Evolutionary conservation across 2,329 filamentous ascomycete genomes (phyloP).

Genomic region (Clarireedia sp.): DNA sequence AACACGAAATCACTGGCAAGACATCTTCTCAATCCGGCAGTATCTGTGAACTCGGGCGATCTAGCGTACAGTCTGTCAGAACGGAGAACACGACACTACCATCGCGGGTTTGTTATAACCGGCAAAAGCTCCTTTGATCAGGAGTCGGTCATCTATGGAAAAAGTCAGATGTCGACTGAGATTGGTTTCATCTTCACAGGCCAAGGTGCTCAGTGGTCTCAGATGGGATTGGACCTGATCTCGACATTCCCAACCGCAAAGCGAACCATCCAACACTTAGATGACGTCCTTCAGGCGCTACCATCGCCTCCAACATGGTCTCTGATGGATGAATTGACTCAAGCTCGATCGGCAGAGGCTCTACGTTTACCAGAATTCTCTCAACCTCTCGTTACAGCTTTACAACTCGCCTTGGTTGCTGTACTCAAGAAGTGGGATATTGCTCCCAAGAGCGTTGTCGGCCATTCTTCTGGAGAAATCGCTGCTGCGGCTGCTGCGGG

Average conservation of each 20-base stretch:
- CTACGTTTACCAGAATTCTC: slow-evolving; percentile 6
- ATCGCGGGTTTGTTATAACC: neutral
- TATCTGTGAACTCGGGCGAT: neutral
- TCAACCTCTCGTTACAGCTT: slow-evolving; percentile 37
- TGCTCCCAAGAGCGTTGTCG: slow-evolving; percentile 32
- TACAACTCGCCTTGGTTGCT: slow-evolving; percentile 39
- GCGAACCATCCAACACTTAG: neutral
- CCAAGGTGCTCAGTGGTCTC: slow-evolving; percentile 22
- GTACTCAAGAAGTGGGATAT: slow-evolving; percentile 38
- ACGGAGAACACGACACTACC: slow-evolving; percentile 15
- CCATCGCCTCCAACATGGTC: slow-evolving; percentile 2
- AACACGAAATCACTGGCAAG: neutral
- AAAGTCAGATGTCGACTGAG: neutral
- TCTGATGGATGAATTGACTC: neutral
- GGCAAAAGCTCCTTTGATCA: neutral
- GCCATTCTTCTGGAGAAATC: slow-evolving; percentile 42
- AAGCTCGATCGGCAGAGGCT: neutral
- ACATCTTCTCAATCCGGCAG: slow-evolving; percentile 7
- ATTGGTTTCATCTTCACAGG: slow-evolving; percentile 21
- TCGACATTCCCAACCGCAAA: neutral
- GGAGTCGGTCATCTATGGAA: neutral
- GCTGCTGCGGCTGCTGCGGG: slow-evolving; percentile 37
- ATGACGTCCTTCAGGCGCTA: neutral
- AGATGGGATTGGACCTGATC: slow-evolving; percentile 20
- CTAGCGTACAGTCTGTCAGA: slow-evolving; percentile 24